These are phyloP conservation scores for Wilhelminamyces savonicus DNA, from an alignment of 805 yeast species.

Conservation along the genomic window DNA sequence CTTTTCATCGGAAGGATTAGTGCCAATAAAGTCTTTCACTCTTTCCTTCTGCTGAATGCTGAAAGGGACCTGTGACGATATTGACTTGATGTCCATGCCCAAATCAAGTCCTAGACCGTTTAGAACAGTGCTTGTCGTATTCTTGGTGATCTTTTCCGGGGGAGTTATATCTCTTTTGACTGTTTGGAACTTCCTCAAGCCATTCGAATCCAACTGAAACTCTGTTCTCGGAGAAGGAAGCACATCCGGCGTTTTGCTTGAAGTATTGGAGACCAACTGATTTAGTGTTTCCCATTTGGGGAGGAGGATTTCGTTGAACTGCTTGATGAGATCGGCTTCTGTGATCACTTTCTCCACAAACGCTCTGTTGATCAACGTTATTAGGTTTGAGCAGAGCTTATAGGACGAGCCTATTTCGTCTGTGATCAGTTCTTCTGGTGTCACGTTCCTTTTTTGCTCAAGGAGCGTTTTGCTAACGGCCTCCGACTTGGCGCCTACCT, in stretches of 20 bases:
- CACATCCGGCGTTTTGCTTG: too few species aligned
- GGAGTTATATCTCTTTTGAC: too few species aligned
- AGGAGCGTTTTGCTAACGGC: conserved; percentile 8
- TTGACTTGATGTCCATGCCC: conserved; percentile 18
- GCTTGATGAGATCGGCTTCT: conserved; percentile 8
- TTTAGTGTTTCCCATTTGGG: conserved; percentile 18
- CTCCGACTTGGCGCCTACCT: conserved; percentile 20
- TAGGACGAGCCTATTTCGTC: conserved; percentile 25
- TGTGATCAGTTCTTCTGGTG: conserved; percentile 10
- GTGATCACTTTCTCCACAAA: conserved; percentile 32
- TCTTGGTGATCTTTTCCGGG: too few species aligned
- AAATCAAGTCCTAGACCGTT: conserved; percentile 26
- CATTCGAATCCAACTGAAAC: too few species aligned
- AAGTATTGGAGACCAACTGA: not conserved
- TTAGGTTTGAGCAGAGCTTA: conserved; percentile 33
- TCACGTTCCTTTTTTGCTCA: conserved; percentile 11
- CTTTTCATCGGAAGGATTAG: not conserved
- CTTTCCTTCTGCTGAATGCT: conserved; percentile 26
- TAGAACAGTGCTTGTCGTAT: too few species aligned
- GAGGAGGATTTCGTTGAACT: conserved; percentile 19
- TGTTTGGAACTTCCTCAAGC: too few species aligned
- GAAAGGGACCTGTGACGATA: conserved; percentile 21
- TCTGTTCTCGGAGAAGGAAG: too few species aligned
- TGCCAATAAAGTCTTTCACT: conserved; percentile 16
- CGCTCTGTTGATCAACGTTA: conserved; percentile 27